Evolutionary conservation across 2,329 filamentous ascomycete genomes (phyloP), one percentile per base, ranked within the genome.

Genomic region (Beauveria bassiana): DNA sequence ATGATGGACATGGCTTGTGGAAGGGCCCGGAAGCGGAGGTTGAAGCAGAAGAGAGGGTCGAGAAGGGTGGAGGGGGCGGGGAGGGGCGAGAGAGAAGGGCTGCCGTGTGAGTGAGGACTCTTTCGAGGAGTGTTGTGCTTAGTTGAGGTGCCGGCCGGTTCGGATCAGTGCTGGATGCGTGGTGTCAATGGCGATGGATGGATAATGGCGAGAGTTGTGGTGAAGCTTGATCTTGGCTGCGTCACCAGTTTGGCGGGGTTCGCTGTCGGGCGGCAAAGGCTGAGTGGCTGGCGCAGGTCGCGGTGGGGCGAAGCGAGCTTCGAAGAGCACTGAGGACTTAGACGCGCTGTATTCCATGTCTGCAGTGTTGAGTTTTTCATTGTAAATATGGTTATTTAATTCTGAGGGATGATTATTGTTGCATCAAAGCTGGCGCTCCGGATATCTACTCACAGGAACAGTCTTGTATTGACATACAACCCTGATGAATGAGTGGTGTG

Each of bases 1-100:
- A 87, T 86, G 70, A 88, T 86, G 59, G 85, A 88, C 85, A 88
- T 87, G 54, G 60, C 64, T 58, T 59, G 49, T 28, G 16, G 12
- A 16, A 45, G 57, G 40, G 22, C 22, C 24, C 24, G 14, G 22
- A 7, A 20, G 50, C n/a, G 24, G 5, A 16, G 26, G 34, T 38
- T 4, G 34, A 38, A 20, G 47, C 28, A 49, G 4, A 28, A 5
- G 28, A 10, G 24, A 5, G 28, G 16, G 24, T 50, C 40, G 49
- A 42, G 22, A 31, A n/a, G 18, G 43, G 20, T 16, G 10, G 3
- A 24, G 24, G 22, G 38, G 9, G n/a, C 6, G n/a, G 22, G 38
- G 10, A 5, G 18, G 24, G 22, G 38, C 2, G n/a, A 3, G 20
- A 16, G 52, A 40, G 9, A 5, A 12, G 14, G 8, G 12, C 7